phyloP scores from a whole-genome alignment of 2,329 filamentous ascomycete species.

The Periconia macrospinosa region DNA sequence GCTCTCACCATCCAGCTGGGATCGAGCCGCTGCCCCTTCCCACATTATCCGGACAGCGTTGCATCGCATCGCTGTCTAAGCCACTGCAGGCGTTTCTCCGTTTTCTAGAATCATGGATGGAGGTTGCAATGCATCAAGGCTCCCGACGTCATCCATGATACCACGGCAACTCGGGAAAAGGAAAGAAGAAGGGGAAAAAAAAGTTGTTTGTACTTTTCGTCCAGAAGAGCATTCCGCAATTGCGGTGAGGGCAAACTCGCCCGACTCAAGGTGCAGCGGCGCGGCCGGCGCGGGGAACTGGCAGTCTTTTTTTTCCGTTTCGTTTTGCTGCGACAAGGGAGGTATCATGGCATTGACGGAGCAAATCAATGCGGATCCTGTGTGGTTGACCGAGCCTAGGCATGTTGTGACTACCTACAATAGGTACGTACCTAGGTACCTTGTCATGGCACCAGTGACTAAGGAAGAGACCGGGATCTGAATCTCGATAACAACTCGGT shows the following conservation, averaged over 20 bases:
- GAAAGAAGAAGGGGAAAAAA: too few relatives aligned
- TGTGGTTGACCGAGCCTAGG: not conserved
- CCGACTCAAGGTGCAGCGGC: too few relatives aligned
- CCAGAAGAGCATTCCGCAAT: too few relatives aligned
- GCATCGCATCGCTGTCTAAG: constrained; percentile 37
- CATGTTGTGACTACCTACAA: too few relatives aligned
- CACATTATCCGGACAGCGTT: constrained; percentile 27
- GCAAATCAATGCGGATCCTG: not conserved
- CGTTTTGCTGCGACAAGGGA: not conserved
- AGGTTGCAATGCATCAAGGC: constrained; percentile 30
- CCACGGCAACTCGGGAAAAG: not conserved
- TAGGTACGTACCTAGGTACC: too few relatives aligned
- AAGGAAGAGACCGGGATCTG: not conserved
- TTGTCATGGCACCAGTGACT: not conserved
- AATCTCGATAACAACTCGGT: not conserved
- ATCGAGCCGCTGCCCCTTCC: constrained; percentile 1
- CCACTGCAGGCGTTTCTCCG: constrained; percentile 15
- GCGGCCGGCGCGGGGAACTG: too few relatives aligned
- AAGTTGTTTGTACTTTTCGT: too few relatives aligned
- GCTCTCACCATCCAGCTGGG: constrained; percentile 8
- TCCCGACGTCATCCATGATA: constrained; percentile 17
- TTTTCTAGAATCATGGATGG: constrained; percentile 38
- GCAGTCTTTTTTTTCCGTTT: too few relatives aligned
- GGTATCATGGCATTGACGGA: not conserved
- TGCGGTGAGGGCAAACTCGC: too few relatives aligned